A percentile compares a stretch with the other conserved stretches of the same genome.
These are phyloP conservation scores for Bipolaris victoriae DNA, from an alignment of 2,329 filamentous ascomycete species.

Conservation along the genomic window DNA sequence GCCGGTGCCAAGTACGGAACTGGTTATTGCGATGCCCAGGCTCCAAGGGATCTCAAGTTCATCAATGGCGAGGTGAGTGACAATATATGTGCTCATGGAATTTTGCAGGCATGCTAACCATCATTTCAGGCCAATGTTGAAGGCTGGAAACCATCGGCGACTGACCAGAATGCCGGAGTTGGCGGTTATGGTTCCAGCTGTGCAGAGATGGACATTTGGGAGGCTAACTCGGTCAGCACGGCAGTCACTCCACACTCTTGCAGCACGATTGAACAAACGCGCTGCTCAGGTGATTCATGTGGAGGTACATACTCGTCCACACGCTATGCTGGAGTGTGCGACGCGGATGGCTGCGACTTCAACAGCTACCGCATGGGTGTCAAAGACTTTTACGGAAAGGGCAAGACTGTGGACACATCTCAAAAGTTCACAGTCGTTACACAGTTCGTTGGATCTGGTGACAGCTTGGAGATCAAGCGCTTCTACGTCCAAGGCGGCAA, in stretches of 20 bases:
- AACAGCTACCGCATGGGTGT: slow-evolving; percentile 67
- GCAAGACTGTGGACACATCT: slow-evolving; percentile 53
- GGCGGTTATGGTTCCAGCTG: slow-evolving; percentile 65
- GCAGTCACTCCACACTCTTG: slow-evolving; percentile 71
- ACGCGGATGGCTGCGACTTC: slow-evolving; percentile 71
- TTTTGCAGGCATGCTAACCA: not conserved
- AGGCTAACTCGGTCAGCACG: slow-evolving; percentile 68
- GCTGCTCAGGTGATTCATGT: slow-evolving; percentile 58
- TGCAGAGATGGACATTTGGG: slow-evolving; percentile 68
- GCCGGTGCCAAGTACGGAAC: slow-evolving; percentile 59
- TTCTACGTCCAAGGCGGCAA: slow-evolving; percentile 58
- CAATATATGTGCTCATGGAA: too few relatives aligned
- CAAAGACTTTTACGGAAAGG: slow-evolving; percentile 65
- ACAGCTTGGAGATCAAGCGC: slow-evolving; percentile 54
- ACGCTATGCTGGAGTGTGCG: slow-evolving; percentile 68
- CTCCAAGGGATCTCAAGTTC: slow-evolving; percentile 56
- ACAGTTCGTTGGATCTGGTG: slow-evolving; percentile 54
- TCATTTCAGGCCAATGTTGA: slow-evolving; percentile 58
- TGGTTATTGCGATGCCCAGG: slow-evolving; percentile 51
- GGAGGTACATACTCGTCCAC: slow-evolving; percentile 57
- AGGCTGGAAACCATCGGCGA: slow-evolving; percentile 58
- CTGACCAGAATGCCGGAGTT: slow-evolving; percentile 60
- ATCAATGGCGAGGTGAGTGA: slow-evolving; percentile 51
- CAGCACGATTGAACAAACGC: slow-evolving; percentile 56
- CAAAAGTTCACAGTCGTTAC: slow-evolving; percentile 56